These are phyloP conservation scores for Neurospora sp. DNA, from an alignment of 495 filamentous ascomycete species.

Conservation along the genomic window DNA sequence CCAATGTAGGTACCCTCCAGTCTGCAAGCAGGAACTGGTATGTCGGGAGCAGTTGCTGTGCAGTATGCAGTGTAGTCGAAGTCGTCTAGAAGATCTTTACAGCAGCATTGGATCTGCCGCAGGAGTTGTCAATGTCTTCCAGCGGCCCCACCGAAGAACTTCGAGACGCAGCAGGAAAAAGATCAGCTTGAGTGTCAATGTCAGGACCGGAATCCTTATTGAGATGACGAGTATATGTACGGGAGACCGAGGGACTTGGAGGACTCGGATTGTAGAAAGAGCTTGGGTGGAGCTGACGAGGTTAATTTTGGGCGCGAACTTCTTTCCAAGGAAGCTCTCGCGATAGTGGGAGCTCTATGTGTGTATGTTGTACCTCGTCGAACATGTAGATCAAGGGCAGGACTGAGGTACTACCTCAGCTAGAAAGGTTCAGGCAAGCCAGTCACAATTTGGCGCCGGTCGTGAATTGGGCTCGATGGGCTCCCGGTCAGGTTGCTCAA, in stretches of 20 bases:
- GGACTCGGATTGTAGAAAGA: not conserved
- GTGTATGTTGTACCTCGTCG: not conserved
- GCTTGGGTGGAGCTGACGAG: not conserved
- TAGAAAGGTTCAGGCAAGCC: not conserved
- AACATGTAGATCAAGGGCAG: not conserved
- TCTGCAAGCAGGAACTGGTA: not conserved
- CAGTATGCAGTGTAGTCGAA: not conserved
- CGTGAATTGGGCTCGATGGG: not conserved
- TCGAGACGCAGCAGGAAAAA: not conserved
- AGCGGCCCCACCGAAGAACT: not conserved
- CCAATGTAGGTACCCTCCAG: slow-evolving; percentile 1
- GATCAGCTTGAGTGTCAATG: not conserved
- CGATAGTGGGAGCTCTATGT: not conserved
- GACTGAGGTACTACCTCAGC: not conserved
- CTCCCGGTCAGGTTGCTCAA: not conserved
- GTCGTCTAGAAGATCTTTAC: not conserved
- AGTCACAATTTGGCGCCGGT: not conserved
- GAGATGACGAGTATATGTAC: not conserved
- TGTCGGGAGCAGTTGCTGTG: not conserved
- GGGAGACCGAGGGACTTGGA: not conserved
- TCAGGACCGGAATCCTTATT: not conserved
- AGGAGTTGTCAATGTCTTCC: not conserved
- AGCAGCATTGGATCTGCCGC: not conserved
- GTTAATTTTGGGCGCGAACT: not conserved
- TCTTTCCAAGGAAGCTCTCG: not conserved